phyloP scores from a whole-genome alignment of 148 eudicot species.

The Gaultheria prostrata region DNA sequence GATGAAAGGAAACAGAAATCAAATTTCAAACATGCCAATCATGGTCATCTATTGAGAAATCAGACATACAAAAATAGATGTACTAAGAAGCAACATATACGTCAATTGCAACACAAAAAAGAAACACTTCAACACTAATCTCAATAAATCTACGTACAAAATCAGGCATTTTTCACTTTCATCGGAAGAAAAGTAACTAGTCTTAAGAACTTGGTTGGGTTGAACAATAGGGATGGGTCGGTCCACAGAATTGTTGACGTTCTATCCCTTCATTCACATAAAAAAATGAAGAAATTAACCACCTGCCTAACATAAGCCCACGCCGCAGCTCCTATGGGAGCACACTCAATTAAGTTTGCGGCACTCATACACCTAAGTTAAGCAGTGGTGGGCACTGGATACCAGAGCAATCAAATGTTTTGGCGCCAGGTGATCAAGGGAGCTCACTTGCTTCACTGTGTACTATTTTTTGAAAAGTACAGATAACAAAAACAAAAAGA shows the following conservation, averaged over 20 bases:
- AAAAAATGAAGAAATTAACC: too few species aligned
- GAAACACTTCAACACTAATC: slow-evolving; percentile 4
- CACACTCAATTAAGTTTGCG: background rate
- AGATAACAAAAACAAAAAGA: too few species aligned
- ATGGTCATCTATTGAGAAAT: slow-evolving; percentile 1
- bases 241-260: background rate
- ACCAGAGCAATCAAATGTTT: slow-evolving; percentile 1
- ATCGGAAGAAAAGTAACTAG: background rate
- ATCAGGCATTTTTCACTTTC: background rate
- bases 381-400: background rate
- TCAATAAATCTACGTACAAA: background rate
- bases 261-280: background rate
- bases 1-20: slow-evolving; percentile 15
- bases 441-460: too few species aligned
- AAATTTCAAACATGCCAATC: background rate
- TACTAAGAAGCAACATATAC: background rate
- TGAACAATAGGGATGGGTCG: background rate
- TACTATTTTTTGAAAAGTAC: too few species aligned
- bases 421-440: slow-evolving; percentile 1
- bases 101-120: background rate
- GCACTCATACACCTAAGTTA: background rate
- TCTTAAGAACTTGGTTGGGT: background rate
- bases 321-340: background rate
- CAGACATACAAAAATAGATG: background rate
- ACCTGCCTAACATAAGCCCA: background rate